Conservation (phyloP, 768 basidiomycete genomes). For the Mycena vitilis region DNA sequence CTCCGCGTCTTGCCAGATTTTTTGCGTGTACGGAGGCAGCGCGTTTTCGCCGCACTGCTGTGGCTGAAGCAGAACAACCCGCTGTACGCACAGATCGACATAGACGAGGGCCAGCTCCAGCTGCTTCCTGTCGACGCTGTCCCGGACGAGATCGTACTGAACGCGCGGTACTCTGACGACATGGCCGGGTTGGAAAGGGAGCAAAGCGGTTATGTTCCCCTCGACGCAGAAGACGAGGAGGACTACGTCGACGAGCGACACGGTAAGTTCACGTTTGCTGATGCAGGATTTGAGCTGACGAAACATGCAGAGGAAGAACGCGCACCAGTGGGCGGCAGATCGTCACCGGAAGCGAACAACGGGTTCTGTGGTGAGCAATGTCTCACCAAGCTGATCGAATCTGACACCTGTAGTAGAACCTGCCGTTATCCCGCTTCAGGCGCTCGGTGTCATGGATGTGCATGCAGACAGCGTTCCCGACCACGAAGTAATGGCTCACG, state of each 20-base stretch:
- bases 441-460: neutral
- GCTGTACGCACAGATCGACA: slow-evolving; percentile 40
- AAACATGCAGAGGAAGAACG: too few species aligned
- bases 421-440: neutral
- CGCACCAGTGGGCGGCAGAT: too few species aligned
- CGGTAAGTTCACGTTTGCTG: too few species aligned
- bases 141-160: slow-evolving; percentile 42
- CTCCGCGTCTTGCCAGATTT: slow-evolving; percentile 38
- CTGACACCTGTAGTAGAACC: too few species aligned
- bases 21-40: slow-evolving; percentile 40
- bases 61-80: slow-evolving; percentile 50
- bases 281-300: too few species aligned
- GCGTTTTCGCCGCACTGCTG: slow-evolving; percentile 41
- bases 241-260: too few species aligned
- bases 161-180: slow-evolving; percentile 38
- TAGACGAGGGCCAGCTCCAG: slow-evolving; percentile 35
- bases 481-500: neutral
- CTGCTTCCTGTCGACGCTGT: slow-evolving; percentile 47
- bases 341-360: neutral
- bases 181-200: slow-evolving; percentile 38
- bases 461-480: neutral
- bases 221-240: neutral
- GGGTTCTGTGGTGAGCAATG: neutral
- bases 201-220: slow-evolving; percentile 45
- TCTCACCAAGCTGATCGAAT: too few species aligned